phyloP scores from a whole-genome alignment of 768 basidiomycete species.

The Gautieria morchelliformis region DNA sequence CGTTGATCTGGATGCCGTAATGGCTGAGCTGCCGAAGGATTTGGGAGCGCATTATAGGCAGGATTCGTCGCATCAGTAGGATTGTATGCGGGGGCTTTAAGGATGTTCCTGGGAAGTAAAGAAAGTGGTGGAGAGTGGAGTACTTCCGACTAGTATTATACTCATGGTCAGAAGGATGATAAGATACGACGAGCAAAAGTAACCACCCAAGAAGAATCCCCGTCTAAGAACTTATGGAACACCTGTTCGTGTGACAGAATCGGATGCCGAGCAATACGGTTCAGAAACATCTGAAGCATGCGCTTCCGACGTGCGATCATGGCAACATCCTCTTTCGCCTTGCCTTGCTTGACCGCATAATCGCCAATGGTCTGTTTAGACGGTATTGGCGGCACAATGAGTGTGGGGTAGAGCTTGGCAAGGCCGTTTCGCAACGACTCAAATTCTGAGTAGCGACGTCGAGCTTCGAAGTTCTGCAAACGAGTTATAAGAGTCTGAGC shows the following conservation, averaged over 20 bases:
- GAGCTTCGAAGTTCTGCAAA: slow-evolving; percentile 64
- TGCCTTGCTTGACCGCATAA: slow-evolving; percentile 93
- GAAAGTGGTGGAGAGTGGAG: slow-evolving; percentile 88
- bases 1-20: slow-evolving; percentile 90
- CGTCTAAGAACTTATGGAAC: slow-evolving; percentile 92
- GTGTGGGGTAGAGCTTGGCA: slow-evolving; percentile 83
- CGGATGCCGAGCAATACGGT: slow-evolving; percentile 83
- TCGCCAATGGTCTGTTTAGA: slow-evolving; percentile 93
- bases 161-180: neutral
- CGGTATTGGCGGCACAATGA: slow-evolving; percentile 96
- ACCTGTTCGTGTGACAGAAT: slow-evolving; percentile 93
- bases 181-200: neutral
- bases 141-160: slow-evolving; percentile 63
- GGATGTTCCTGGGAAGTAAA: slow-evolving; percentile 85
- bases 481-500: slow-evolving; percentile 3
- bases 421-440: slow-evolving; percentile 82
- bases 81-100: slow-evolving; percentile 92
- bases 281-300: slow-evolving; percentile 92
- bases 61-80: slow-evolving; percentile 71
- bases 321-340: slow-evolving; percentile 91
- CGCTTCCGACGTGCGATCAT: slow-evolving; percentile 89
- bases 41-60: slow-evolving; percentile 79
- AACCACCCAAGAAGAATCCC: slow-evolving; percentile 87
- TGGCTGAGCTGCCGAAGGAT: slow-evolving; percentile 81
- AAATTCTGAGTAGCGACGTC: slow-evolving; percentile 95